phyloP scores from a whole-genome alignment of 441 rosid species.

The Gossypium schwendimanii region DNA sequence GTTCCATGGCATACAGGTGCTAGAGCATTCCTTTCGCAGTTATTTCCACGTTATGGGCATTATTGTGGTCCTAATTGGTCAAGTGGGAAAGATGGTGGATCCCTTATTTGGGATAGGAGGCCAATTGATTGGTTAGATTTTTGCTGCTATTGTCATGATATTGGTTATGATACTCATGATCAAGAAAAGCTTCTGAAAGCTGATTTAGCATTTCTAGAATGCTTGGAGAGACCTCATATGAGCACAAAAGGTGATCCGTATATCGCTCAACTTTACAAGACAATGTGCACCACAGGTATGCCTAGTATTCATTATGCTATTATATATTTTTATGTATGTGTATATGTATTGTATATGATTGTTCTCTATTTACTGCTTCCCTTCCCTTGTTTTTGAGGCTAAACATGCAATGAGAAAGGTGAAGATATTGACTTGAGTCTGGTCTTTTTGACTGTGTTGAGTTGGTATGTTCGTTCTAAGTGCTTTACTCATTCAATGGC shows the following conservation, averaged over 20 bases:
- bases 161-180: constrained; percentile 83
- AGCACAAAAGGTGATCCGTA: constrained; percentile 51
- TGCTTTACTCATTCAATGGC: constrained; percentile 11
- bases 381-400: background rate
- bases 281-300: constrained; percentile 79
- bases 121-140: constrained; percentile 95
- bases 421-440: background rate
- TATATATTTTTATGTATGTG: background rate
- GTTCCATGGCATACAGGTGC: constrained; percentile 95
- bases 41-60: constrained; percentile 92
- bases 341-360: background rate
- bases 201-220: constrained; percentile 77
- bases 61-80: constrained; percentile 99
- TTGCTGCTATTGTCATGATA: constrained; percentile 96
- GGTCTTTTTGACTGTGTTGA: background rate
- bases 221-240: constrained; percentile 68
- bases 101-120: constrained; percentile 82
- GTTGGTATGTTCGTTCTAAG: background rate
- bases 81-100: constrained; percentile 81
- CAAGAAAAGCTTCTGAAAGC: constrained; percentile 77
- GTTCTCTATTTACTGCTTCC: background rate
- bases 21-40: constrained; percentile 77
- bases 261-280: constrained; percentile 61
- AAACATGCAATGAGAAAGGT: background rate
- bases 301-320: constrained; percentile 6